Base-by-base conservation (phyloP, 2,329 filamentous ascomycete genomes). In the Chlorencoelia australis region DNA sequence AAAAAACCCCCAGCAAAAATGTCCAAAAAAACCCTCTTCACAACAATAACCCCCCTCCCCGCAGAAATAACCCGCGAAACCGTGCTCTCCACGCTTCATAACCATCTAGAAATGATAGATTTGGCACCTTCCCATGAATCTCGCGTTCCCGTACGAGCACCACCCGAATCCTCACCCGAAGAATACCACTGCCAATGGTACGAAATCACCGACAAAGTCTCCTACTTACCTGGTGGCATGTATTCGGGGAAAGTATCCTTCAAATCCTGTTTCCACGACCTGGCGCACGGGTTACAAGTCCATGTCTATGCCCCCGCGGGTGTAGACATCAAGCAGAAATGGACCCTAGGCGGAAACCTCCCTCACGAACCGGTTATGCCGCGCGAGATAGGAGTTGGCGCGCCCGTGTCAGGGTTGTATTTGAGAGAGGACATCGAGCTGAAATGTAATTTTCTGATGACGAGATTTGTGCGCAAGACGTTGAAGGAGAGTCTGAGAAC, bases 301-400 rank as follows among this genome's bases (percentile, higher is more conserved):
- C 86, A 93, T 56, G 78, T 79, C 50, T 89, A 86, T 52, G 86
- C 85, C 3, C 84, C 87, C 1, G 73, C 86, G 53, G 84, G 84
- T 9, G 69, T 93, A 35, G 78, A 91, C 43, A 82, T 93, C 49
- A 75, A 76, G 40, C 79, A 75, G 33, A 81, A 79, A 59, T 94
- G 85, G 84, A 77, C 69, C 6, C 66, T 94, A 3, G 75, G 73
- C 28, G 86, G 86, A 7, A 75, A 71, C 6, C 61, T 82, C 27
- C 78, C 79, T 0, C 82, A 79, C 11, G 84, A 93, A 58, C 71
- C 75, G 0, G 65, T 67, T 15, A 69, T 79, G 50, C 67, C 74
- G 0, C 59, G 71, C 7, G 82, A 89, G 60, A 59, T 83, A n/a
- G 81, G 79, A 3, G 59, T 82, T 3, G 71, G 70, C 9, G 73